Percentiles rank a stretch among this genome's conserved stretches.
phyloP scores from a whole-genome alignment of 108 stramenopile species.

The Cyclostephanos tholiformis region DNA sequence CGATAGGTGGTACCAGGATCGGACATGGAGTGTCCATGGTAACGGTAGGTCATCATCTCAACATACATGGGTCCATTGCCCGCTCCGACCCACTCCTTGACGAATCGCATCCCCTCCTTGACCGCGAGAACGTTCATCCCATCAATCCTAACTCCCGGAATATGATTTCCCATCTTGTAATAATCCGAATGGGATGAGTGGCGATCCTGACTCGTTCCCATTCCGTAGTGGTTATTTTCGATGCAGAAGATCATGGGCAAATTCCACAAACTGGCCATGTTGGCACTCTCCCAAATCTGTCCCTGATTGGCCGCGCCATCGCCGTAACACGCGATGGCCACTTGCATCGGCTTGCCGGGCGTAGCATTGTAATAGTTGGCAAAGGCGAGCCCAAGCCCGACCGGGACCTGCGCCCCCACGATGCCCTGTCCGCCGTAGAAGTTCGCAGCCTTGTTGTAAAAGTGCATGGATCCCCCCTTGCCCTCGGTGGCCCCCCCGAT shows the following conservation, averaged over 20 bases:
- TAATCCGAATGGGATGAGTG: slow-evolving; percentile 94
- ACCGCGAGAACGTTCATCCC: slow-evolving; percentile 99
- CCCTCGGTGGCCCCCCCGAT: slow-evolving; percentile 80
- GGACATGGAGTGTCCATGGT: slow-evolving; percentile 99
- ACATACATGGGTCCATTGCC: slow-evolving; percentile 99
- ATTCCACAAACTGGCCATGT: slow-evolving; percentile 94
- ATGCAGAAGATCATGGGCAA: slow-evolving; percentile 99
- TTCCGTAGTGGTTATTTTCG: slow-evolving; percentile 99
- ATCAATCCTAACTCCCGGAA: slow-evolving; percentile 96
- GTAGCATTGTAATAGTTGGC: slow-evolving; percentile 97
- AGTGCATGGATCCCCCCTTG: slow-evolving; percentile 99
- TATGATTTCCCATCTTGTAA: slow-evolving; percentile 99
- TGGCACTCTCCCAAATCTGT: slow-evolving; percentile 99
- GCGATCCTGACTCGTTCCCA: slow-evolving; percentile 99
- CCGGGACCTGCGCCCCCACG: slow-evolving; percentile 99
- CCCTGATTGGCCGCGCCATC: slow-evolving; percentile 99
- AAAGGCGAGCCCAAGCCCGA: slow-evolving; percentile 97
- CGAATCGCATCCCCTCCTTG: slow-evolving; percentile 94
- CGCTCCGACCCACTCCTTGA: slow-evolving; percentile 88
- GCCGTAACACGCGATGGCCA: slow-evolving; percentile 97
- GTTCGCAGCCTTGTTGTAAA: slow-evolving; percentile 97
- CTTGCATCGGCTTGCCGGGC: slow-evolving; percentile 91
- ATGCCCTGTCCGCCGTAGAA: slow-evolving; percentile 99
- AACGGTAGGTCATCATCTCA: slow-evolving; percentile 98
- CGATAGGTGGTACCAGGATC: slow-evolving; percentile 99